These are phyloP conservation scores for Xylariales sp. DNA, from an alignment of 2,329 filamentous ascomycete species.

Conservation along the genomic window DNA sequence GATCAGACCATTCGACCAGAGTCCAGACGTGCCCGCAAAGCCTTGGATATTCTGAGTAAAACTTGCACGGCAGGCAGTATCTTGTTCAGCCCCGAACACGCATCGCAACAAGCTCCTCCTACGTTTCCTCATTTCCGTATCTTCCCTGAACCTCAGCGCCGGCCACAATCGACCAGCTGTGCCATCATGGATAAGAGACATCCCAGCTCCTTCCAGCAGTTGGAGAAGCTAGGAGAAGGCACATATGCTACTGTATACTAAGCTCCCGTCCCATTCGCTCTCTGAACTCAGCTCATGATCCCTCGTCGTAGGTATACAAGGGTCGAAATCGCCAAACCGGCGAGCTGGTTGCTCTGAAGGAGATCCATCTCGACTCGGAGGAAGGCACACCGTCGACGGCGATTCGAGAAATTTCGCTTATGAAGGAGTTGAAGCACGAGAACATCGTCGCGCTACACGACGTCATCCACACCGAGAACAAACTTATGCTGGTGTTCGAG, in stretches of 20 bases:
- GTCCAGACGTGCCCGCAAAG: neutral
- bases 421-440: constrained; percentile 99
- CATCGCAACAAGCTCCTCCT: constrained; percentile 28
- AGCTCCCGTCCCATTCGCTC: neutral
- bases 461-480: constrained; percentile 99
- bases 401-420: constrained; percentile 96
- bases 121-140: constrained; percentile 23
- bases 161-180: no score
- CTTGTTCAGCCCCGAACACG: constrained; percentile 34
- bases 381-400: constrained; percentile 96
- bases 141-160: constrained; percentile 12
- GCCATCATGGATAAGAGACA: constrained; percentile 80
- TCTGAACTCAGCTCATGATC: neutral
- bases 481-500: constrained; percentile 98
- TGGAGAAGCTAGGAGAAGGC: constrained; percentile 97
- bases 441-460: constrained; percentile 97
- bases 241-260: constrained; percentile 89
- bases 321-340: constrained; percentile 95
- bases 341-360: constrained; percentile 93
- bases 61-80: constrained; percentile 31
- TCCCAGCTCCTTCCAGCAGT: constrained; percentile 96
- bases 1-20: constrained; percentile 1
- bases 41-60: neutral
- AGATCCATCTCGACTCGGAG: constrained; percentile 97
- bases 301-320: constrained; percentile 76